A percentile compares a stretch with the other conserved stretches of the same genome.
phyloP scores from a whole-genome alignment of 2,329 filamentous ascomycete species.

The Sporothrix variecibatus region DNA sequence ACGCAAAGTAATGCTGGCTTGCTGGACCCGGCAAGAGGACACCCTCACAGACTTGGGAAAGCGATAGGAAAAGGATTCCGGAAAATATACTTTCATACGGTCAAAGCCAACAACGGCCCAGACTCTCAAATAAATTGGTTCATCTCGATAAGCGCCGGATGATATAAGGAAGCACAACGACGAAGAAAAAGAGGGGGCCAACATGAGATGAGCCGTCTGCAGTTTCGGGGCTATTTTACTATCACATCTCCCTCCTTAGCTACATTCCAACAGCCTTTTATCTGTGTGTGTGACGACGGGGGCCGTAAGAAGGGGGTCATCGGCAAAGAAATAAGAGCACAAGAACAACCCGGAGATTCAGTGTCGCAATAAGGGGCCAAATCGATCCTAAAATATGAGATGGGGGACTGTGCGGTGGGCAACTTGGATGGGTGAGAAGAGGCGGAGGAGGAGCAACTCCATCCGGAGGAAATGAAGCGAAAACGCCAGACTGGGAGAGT shows the following conservation, averaged over 20 bases:
- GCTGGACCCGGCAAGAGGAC: not conserved
- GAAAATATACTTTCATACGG: not conserved
- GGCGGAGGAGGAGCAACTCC: too few relatives aligned
- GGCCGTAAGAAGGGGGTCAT: not conserved
- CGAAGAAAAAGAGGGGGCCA: not conserved
- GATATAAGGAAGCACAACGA: not conserved
- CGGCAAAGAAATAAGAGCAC: not conserved
- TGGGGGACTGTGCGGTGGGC: not conserved
- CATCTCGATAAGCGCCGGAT: conserved; percentile 6
- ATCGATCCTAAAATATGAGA: not conserved
- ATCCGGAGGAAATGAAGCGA: too few relatives aligned
- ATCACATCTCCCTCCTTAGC: not conserved
- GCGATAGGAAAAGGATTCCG: not conserved
- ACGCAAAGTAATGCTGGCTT: not conserved
- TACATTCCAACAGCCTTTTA: not conserved
- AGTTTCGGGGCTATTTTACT: conserved; percentile 2
- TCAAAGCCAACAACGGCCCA: not conserved
- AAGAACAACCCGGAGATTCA: not conserved
- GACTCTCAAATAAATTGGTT: not conserved
- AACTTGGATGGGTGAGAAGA: too few relatives aligned
- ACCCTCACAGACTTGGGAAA: not conserved
- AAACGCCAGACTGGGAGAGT: too few relatives aligned
- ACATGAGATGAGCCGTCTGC: not conserved
- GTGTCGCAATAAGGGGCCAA: not conserved
- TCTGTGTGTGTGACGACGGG: not conserved